These are phyloP conservation scores for Periconia sp. DNA, from an alignment of 2,329 filamentous ascomycete species.

Conservation along the genomic window DNA sequence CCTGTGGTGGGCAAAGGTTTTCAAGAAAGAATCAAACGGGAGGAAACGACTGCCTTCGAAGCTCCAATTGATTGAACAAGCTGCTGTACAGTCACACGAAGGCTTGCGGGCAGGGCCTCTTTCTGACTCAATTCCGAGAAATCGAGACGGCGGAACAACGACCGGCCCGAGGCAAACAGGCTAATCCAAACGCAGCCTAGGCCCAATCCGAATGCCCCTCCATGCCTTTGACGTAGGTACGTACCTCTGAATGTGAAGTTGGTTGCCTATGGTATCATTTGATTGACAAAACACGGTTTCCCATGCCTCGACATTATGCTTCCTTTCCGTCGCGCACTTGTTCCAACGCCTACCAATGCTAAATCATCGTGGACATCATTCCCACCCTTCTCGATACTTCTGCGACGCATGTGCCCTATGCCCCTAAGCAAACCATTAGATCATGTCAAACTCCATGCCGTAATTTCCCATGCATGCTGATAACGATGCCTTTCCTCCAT, in stretches of 20 bases:
- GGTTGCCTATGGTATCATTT: constrained; percentile 1
- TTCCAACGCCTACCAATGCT: constrained; percentile 37
- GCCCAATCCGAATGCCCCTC: neutral
- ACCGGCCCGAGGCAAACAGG: neutral
- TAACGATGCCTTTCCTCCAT: constrained; percentile 11
- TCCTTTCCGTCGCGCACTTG: constrained; percentile 13
- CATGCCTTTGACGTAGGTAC: neutral
- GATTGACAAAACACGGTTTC: constrained; percentile 3
- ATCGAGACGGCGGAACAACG: constrained; percentile 1
- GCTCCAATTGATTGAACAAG: neutral
- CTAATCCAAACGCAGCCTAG: neutral
- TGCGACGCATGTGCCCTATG: neutral
- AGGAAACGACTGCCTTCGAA: neutral
- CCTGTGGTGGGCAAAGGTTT: too few relatives aligned
- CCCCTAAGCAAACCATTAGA: constrained; percentile 9
- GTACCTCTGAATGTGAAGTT: neutral
- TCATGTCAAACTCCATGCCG: constrained; percentile 5
- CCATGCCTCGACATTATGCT: constrained; percentile 18
- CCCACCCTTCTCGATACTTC: neutral
- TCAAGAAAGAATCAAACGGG: neutral
- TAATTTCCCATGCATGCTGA: constrained; percentile 17
- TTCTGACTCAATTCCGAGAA: constrained; percentile 6
- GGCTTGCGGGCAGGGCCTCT: neutral
- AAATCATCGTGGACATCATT: constrained; percentile 7
- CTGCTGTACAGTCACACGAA: neutral